Percentiles rank a stretch among this genome's conserved stretches.
Conservation (phyloP, 139 green algal species). For the Volvox reticuliferus region DNA sequence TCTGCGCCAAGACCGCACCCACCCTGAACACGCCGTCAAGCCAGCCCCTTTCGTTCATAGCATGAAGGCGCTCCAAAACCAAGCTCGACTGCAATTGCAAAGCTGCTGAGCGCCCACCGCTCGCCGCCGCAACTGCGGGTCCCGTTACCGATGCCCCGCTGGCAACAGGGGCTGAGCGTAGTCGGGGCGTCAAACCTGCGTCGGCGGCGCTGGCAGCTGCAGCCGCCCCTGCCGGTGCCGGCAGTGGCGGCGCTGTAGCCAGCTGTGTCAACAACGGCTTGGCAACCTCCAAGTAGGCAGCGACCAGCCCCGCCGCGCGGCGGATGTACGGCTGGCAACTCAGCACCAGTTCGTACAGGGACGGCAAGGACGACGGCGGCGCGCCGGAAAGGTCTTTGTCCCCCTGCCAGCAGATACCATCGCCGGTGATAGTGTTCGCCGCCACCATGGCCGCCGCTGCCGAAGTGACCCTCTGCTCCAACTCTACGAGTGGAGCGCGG, state of each 20-base stretch:
- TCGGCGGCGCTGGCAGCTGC: neutral
- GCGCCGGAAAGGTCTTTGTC: neutral
- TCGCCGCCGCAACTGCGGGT: neutral
- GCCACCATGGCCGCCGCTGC: neutral
- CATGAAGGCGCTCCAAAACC: constrained; percentile 38
- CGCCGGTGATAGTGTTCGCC: neutral
- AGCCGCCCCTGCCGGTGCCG: neutral
- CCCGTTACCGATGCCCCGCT: neutral
- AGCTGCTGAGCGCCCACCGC: neutral
- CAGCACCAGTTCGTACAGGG: constrained; percentile 9
- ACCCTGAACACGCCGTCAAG: constrained; percentile 40
- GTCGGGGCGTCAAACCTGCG: neutral
- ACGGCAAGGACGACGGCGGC: neutral
- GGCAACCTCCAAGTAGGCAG: neutral
- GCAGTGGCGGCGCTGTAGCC: neutral
- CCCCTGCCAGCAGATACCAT: neutral
- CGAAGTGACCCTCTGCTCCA: constrained; percentile 40
- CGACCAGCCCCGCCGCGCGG: neutral
- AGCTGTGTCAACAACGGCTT: constrained; percentile 1
- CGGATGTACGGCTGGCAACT: constrained; percentile 5
- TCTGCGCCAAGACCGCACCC: neutral
- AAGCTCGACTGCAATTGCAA: constrained; percentile 25
- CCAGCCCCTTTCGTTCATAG: constrained; percentile 35
- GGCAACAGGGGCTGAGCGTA: neutral
- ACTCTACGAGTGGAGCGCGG: neutral